Base-by-base conservation (phyloP, 176 grass and related monocot species). In the Raddia distichophylla region DNA sequence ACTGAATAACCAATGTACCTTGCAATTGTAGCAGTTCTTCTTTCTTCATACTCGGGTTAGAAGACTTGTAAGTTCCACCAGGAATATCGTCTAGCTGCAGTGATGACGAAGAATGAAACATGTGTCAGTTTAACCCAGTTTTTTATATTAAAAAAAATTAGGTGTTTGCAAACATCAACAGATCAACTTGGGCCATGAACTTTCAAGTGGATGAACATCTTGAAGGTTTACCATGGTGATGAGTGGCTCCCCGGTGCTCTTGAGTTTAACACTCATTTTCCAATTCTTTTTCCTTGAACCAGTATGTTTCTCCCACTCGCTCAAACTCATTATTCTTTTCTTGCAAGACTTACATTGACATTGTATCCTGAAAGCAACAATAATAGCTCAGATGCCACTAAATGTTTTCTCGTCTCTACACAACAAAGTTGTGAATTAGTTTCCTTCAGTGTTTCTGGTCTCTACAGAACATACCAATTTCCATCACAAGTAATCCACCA, bases 211-310 rank as follows among this genome's bases (percentile, higher is more conserved):
- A 64, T 71, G 17, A 65, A 83, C 75, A 62, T 50, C 17, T 49
- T 35, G 18, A 74, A 3, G 55, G 55, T 57, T 33, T 91, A 97
- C 94, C 91, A 91, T 58, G 83, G 79, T 84, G 12, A 87, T 80
- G 63, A 97, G 86, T 74, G 73, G 82, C 45, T 88, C 74, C 85
- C 89, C 84, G 10, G 78, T 93, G 84, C 86, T 82, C 85, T 93
- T 97, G 40, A 89, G 67, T 86, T 67, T 93, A 91, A 97, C 85
- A 77, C 91, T 91, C 67, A 85, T 78, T 81, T 97, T 97, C 89
- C 91, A 97, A 46, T 97, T 97, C 83, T 97, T 97, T 83, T 88
- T 97, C 85, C 86, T 97, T 80, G 91, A 97, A 22, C 91, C 91
- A 64, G 94, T 97, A 91, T 97, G 94, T 64, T 75, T 93, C 84